phyloP scores from a whole-genome alignment of 208 protist species.

The Leishmania gerbilli region DNA sequence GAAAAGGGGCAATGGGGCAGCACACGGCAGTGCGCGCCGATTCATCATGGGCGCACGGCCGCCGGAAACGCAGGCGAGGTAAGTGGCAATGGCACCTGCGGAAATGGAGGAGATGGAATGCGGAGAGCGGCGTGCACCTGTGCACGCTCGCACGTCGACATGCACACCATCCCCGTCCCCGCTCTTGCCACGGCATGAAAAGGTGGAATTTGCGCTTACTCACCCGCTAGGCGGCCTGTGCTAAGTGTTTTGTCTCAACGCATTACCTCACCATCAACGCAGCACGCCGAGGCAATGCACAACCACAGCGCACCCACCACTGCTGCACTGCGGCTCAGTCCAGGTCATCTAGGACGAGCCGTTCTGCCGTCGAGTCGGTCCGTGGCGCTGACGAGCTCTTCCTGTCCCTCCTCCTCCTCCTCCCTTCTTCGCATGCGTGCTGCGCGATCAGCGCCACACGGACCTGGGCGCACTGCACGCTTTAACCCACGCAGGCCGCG shows the following conservation, averaged over 20 bases:
- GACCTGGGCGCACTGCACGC: too few species aligned
- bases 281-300: not conserved
- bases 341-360: not conserved
- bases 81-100: not conserved
- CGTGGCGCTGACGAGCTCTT: not conserved
- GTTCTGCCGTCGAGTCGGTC: not conserved
- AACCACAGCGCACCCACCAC: not conserved
- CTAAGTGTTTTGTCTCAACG: not conserved
- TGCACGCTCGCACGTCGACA: not conserved
- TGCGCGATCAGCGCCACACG: too few species aligned
- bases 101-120: not conserved
- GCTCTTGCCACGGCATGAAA: not conserved
- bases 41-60: not conserved
- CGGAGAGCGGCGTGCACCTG: not conserved
- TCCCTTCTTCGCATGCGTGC: too few species aligned
- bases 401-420: not conserved
- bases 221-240: not conserved
- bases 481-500: too few species aligned
- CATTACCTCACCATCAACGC: not conserved
- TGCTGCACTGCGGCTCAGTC: not conserved
- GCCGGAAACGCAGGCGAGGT: not conserved
- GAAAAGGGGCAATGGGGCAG: not conserved
- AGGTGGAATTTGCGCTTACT: not conserved
- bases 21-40: not conserved
- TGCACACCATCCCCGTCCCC: not conserved